These are phyloP conservation scores for Spirogloea muscicola DNA, from an alignment of 139 green algal species.

Conservation along the genomic window DNA sequence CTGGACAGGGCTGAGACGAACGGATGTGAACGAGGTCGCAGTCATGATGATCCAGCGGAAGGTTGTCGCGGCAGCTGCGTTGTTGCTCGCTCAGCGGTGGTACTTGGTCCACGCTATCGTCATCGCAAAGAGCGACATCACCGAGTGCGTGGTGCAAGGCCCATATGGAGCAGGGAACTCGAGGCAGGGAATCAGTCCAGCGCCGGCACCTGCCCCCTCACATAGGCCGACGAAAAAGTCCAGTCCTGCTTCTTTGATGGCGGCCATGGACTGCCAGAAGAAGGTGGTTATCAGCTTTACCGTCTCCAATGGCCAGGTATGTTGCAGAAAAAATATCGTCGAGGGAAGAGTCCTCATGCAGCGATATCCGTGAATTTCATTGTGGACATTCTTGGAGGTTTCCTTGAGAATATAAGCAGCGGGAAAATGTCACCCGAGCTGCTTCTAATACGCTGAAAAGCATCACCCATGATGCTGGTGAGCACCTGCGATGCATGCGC, in stretches of 20 bases:
- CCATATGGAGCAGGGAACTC: too few relatives aligned
- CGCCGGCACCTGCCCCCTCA: too few relatives aligned
- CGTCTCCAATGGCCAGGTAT: slow-evolving; percentile 18
- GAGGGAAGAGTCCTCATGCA: background rate
- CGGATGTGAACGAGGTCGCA: too few relatives aligned
- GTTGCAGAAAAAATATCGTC: background rate
- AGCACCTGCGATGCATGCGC: background rate
- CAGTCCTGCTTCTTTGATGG: background rate
- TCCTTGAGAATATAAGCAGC: background rate
- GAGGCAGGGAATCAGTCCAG: too few relatives aligned
- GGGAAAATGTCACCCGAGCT: background rate
- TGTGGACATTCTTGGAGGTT: background rate
- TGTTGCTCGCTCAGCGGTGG: too few relatives aligned
- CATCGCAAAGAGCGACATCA: background rate
- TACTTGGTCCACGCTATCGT: background rate
- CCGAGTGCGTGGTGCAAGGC: background rate
- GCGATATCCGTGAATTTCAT: background rate
- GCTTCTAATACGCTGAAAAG: background rate
- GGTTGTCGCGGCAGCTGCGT: too few relatives aligned
- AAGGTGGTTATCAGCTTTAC: slow-evolving; percentile 22
- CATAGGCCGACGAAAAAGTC: background rate
- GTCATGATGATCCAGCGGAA: too few relatives aligned
- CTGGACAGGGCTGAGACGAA: too few relatives aligned
- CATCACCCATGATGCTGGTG: background rate
- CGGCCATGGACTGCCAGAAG: slow-evolving; percentile 10